Conservation (phyloP, 2,329 filamentous ascomycete genomes). For the Aspergillus latus region DNA sequence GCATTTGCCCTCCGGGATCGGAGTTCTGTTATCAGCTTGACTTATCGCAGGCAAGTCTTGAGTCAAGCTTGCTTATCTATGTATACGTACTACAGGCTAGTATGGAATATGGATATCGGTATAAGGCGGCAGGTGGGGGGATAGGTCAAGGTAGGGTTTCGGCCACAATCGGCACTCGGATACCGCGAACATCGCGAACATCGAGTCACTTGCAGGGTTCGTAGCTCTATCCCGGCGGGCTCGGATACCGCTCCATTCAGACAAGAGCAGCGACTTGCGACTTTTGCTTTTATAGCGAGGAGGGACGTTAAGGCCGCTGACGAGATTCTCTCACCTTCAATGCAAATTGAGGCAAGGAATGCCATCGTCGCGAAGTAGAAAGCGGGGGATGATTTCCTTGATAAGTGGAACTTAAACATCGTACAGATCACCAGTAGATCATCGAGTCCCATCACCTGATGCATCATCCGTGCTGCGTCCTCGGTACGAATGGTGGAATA, state of each 20-base stretch:
- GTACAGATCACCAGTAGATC: slow-evolving; percentile 7
- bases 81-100: too few relatives aligned
- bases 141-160: background rate
- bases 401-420: background rate
- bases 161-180: background rate
- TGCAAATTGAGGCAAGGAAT: too few relatives aligned
- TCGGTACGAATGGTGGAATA: background rate
- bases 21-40: background rate
- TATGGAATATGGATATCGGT: background rate
- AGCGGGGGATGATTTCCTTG: background rate
- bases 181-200: background rate
- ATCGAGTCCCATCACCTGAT: background rate
- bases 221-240: background rate
- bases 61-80: background rate
- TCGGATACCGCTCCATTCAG: background rate
- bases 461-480: background rate
- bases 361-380: background rate
- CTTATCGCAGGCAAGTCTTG: background rate
- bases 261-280: background rate
- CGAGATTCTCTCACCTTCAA: too few relatives aligned
- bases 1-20: background rate
- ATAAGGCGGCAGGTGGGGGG: background rate
- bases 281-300: too few relatives aligned
- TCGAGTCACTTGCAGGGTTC: background rate
- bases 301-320: too few relatives aligned